Evolutionary conservation across 306 rosid genomes (phyloP), one percentile per base, ranked within the genome.

Genomic region (Trifolium fragiferum): DNA sequence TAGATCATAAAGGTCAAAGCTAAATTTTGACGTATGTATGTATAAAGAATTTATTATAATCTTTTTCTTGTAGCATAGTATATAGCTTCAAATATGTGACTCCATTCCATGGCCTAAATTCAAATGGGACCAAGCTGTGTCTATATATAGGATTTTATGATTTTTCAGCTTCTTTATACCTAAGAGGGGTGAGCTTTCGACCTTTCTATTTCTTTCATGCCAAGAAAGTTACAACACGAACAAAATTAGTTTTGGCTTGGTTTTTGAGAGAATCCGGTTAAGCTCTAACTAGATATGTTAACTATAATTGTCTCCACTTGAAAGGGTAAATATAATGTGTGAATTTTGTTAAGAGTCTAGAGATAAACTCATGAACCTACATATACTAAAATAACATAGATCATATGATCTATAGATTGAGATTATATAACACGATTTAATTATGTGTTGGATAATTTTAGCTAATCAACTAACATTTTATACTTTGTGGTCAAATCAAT

Each of bases 51-150:
- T 9, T 10, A 13, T 21, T 20, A 5, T 55, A 43, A 43, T 43
- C 49, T 20, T 1, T 55, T 11, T 18, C 59, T 18, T 53, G 59
- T 53, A 20, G 21, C 15, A 49, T 49, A 15, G 54, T n/a, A n/a
- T 49, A 49, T 49, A 46, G 53, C 19, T 49, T n/a, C n/a, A 49
- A 49, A 57, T 57, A 32, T 13, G 63, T 57, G 63, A 32, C 32
- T 57, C n/a, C 63, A 12, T 57, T 57, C 35, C 35, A 57, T 21
- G 63, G 63, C 63, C 63, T 21, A 23, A 57, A 9, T 57, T 57
- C 35, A 57, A 7, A 4, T 0, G 63, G 63, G 63, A 21, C 63
- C 63, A 57, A 57, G n/a, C 63, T 57, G 33, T 9, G 12, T 57
- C 63, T 57, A 57, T 16, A 18, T 51, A 9, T 51, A 51, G 23